Evolutionary conservation across 371 early-diverging fungal genomes (phyloP), one percentile per base, ranked within the genome.

Genomic region (Mortierella sp.): DNA sequence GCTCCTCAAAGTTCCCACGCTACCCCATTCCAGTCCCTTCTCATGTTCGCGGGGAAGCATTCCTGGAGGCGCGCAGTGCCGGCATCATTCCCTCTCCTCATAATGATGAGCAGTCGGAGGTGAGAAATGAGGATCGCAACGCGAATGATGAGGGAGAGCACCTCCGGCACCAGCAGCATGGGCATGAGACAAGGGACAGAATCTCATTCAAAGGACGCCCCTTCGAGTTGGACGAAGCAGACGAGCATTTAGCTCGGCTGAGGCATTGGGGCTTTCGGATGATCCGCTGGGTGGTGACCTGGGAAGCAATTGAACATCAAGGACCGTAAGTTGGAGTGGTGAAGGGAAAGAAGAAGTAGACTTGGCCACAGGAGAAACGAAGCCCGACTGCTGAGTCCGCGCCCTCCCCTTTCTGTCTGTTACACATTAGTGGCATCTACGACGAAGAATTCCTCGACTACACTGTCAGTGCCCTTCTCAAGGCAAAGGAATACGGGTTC

Each of bases 221-320:
- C 3, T 93, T 95, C 70, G 90, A 91, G 4, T 57, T 95, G 10
- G 80, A 86, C 8, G 92, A 94, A 57, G 95, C 93, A 4, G 91
- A 94, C 66, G 88, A 89, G 45, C 95, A 96, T 72, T 82, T 94
- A 46, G 76, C 77, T 17, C 70, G 95, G 34, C 72, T 96, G 29
- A 80, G 82, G 25, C 67, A 83, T 28, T 92, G 91, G 91, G 96
- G 96, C 0, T 89, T 96, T 51, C 90, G 87, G 34, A 85, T 95
- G 63, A 66, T 94, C 16, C 83, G 96, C 7, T 84, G 93, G 57
- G 69, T 90, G 13, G 85, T 93, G 17, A 85, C 94, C n/a, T 96
- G 96, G 96, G 96, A 96, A 77, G 90, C 94, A 9, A 64, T 95
- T 13, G 95, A 92, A 53, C 92, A 91, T 69, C 72, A 79, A 54